Conservation (phyloP, 306 rosid genomes). For the barrel medic (Medicago truncatula) region MtrunA17r5.0-ANR NC_053042.1:5406501-5407000, state of each 20-base stretch:
- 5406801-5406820: slow-evolving; percentile 22
- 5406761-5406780: slow-evolving; percentile 25
- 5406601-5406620: slow-evolving; percentile 37
- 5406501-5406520: no score
- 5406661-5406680: slow-evolving; percentile 83
- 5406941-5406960: neutral
- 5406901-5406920: no score
- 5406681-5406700: slow-evolving; percentile 54
- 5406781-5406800: slow-evolving; percentile 51
- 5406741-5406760: slow-evolving; percentile 39
- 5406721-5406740: slow-evolving; percentile 68
- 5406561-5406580: neutral
- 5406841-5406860: no score
- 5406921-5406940: no score
- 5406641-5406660: slow-evolving; percentile 73
- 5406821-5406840: neutral
- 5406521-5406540: neutral
- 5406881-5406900: no score
- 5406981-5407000: slow-evolving; percentile 74
- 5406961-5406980: slow-evolving; percentile 29
- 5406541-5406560: neutral
- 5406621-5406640: slow-evolving; percentile 58
- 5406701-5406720: slow-evolving; percentile 63
- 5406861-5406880: no score
- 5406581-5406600: neutral